Evolutionary conservation across 768 basidiomycete genomes (phyloP).

Genomic region (Floccularia luteovirens): DNA sequence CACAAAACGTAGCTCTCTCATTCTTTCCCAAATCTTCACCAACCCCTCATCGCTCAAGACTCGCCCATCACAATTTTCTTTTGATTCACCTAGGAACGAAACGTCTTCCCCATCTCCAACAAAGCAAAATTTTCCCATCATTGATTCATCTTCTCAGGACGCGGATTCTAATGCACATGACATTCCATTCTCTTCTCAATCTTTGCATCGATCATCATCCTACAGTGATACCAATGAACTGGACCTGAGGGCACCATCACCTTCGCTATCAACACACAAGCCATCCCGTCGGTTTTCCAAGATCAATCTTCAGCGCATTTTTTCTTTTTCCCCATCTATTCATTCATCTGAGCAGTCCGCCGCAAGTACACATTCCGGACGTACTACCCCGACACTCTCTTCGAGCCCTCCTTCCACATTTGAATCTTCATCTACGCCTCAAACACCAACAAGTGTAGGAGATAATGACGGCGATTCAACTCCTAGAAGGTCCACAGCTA

Average conservation of each 20-base stretch:
- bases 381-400: constrained; percentile 5
- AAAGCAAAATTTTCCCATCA: constrained; percentile 7
- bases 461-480: constrained; percentile 3
- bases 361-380: constrained; percentile 2
- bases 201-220: constrained; percentile 4
- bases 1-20: constrained; percentile 27
- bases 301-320: constrained; percentile 28
- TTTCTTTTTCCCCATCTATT: constrained; percentile 24
- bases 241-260: constrained; percentile 19
- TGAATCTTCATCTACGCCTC: constrained; percentile 20
- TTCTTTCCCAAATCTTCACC: constrained; percentile 30
- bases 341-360: constrained; percentile 6
- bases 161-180: constrained; percentile 6
- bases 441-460: constrained; percentile 22
- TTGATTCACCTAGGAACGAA: constrained; percentile 14
- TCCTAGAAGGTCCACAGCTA: constrained; percentile 2
- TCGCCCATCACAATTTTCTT: constrained; percentile 16
- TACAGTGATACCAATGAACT: constrained; percentile 7
- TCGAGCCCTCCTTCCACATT: constrained; percentile 12
- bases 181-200: constrained; percentile 3
- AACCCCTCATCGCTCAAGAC: constrained; percentile 15
- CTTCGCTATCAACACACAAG: constrained; percentile 21
- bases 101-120: constrained; percentile 14
- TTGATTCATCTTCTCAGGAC: constrained; percentile 11
- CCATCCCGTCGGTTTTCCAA: constrained; percentile 28